Percentiles rank a stretch among this genome's conserved stretches.
Evolutionary conservation across 1,284 basidiomycete genomes (phyloP).

Genomic region (Malassezia nana): DNA sequence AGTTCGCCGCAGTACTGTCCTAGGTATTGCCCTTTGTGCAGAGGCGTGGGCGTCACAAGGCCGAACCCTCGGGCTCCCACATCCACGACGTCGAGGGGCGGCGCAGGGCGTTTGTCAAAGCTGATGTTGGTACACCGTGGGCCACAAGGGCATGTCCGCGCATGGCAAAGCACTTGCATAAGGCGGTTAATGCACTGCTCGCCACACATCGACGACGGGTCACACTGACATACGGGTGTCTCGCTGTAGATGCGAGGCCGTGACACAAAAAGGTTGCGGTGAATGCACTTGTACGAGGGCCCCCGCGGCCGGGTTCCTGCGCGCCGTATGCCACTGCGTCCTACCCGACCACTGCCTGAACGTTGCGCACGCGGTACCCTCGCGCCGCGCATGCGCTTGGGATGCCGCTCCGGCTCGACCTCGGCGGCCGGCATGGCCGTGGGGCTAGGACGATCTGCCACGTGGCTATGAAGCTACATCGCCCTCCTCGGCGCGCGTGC

Average conservation of each 20-base stretch:
- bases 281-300: conserved; percentile 30
- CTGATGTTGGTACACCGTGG: conserved; percentile 35
- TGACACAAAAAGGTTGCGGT: conserved; percentile 28
- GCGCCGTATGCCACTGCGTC: no score
- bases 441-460: conserved; percentile 15
- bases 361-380: no score
- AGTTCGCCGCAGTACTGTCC: conserved; percentile 45
- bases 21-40: conserved; percentile 30
- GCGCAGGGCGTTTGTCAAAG: conserved; percentile 28
- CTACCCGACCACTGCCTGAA: no score
- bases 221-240: conserved; percentile 31
- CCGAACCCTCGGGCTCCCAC: conserved; percentile 38
- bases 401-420: conserved; percentile 26
- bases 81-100: conserved; percentile 26
- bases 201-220: conserved; percentile 26
- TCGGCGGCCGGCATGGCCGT: conserved; percentile 23
- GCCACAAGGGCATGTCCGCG: conserved; percentile 35
- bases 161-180: conserved; percentile 35
- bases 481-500: not conserved
- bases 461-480: not conserved
- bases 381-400: not conserved
- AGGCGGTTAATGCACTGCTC: conserved; percentile 38
- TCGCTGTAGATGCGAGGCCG: conserved; percentile 33
- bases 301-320: no score
- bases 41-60: conserved; percentile 26